phyloP scores from a whole-genome alignment of 2,329 filamentous ascomycete species.

The Talaromyces sp. region DNA sequence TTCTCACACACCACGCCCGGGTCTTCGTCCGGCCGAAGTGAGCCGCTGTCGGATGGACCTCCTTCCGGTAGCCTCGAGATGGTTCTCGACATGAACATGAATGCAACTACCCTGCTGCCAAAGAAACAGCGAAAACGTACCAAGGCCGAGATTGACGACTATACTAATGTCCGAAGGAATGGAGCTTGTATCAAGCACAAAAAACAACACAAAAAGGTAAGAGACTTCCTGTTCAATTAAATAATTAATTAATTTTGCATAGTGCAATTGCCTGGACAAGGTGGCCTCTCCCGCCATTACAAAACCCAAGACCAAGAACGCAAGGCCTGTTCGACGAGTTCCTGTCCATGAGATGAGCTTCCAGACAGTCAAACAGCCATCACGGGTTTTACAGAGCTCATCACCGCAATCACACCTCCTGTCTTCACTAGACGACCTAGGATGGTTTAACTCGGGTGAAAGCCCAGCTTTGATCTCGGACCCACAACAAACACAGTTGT shows the following conservation, averaged over 20 bases:
- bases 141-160: conserved; percentile 38
- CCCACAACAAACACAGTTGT: background rate
- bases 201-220: conserved; percentile 40
- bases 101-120: conserved; percentile 36
- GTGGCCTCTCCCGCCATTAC: conserved; percentile 12
- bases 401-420: background rate
- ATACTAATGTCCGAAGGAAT: conserved; percentile 39
- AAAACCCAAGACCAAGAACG: background rate
- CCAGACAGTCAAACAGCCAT: background rate
- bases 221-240: conserved; percentile 6
- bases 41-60: conserved; percentile 11
- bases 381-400: background rate
- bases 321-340: background rate
- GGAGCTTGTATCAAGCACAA: conserved; percentile 42
- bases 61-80: conserved; percentile 29
- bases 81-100: conserved; percentile 42
- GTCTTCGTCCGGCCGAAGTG: conserved; percentile 9
- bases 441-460: background rate
- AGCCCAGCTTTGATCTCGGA: background rate
- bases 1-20: conserved; percentile 14
- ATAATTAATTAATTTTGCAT: conserved; percentile 13
- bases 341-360: background rate
- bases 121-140: conserved; percentile 40
- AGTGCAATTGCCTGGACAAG: conserved; percentile 40
- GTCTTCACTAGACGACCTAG: background rate